These are phyloP conservation scores for Phytophthora crassamura DNA, from an alignment of 352 stramenopile genomes.

Conservation along the genomic window DNA sequence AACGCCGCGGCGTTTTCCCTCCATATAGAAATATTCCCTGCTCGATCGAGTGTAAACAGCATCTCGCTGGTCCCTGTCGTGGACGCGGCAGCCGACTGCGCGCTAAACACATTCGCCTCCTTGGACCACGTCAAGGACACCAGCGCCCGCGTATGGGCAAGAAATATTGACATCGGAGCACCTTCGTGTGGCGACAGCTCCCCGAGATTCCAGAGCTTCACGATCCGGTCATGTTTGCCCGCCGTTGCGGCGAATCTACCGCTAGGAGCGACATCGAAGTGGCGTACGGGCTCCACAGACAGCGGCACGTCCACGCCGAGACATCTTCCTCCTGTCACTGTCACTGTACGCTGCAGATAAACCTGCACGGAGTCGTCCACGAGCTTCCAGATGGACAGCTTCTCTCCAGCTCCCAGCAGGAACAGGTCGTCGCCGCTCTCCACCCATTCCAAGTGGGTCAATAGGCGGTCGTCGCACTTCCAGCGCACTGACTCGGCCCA, in stretches of 20 bases:
- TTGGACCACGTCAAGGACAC: conserved; percentile 63
- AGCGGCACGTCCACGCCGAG: conserved; percentile 7
- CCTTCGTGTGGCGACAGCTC: conserved; percentile 61
- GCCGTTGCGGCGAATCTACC: conserved; percentile 72
- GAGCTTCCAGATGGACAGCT: conserved; percentile 84
- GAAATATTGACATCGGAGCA: conserved; percentile 60
- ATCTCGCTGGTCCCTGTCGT: conserved; percentile 54
- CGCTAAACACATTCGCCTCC: conserved; percentile 59
- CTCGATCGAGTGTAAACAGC: conserved; percentile 76
- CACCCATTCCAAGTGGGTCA: conserved; percentile 80
- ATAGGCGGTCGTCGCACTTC: conserved; percentile 63
- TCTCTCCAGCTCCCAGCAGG: conserved; percentile 70
- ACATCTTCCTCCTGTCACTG: conserved; percentile 30
- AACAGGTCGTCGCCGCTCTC: conserved; percentile 75
- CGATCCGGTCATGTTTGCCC: conserved; percentile 61
- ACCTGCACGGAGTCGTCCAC: conserved; percentile 81
- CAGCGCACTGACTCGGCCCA: conserved; percentile 79
- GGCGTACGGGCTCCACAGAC: conserved; percentile 35
- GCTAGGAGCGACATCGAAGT: conserved; percentile 72
- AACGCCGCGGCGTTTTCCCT: conserved; percentile 57
- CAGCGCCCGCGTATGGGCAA: conserved; percentile 69
- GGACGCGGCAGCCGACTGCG: conserved; percentile 27
- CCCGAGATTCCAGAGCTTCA: conserved; percentile 74
- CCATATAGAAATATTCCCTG: conserved; percentile 79
- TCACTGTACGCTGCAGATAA: conserved; percentile 80